Conservation (phyloP, 495 filamentous ascomycete genomes). For the Xylaria grammica region DNA sequence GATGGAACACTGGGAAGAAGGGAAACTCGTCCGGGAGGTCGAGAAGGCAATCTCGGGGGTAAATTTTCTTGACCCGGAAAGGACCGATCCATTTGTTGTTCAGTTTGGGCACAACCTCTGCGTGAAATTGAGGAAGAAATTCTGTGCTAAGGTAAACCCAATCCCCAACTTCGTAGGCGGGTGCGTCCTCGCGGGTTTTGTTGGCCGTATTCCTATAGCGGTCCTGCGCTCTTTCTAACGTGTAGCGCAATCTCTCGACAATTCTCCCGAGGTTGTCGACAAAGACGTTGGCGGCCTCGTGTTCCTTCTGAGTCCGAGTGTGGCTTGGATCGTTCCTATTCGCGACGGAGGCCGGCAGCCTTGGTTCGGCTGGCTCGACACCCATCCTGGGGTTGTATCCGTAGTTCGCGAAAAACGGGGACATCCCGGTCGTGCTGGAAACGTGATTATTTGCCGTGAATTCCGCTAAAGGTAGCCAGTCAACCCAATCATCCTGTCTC, state of each 20-base stretch:
- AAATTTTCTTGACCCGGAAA: neutral
- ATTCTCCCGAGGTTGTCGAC: neutral
- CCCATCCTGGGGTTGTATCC: neutral
- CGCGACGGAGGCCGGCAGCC: too few relatives aligned
- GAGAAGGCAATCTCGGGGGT: neutral
- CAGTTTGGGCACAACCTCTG: neutral
- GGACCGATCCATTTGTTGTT: neutral
- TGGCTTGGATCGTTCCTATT: too few relatives aligned
- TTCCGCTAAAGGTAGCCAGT: neutral
- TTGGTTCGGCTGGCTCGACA: neutral
- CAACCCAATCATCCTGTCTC: neutral
- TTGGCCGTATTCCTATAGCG: neutral
- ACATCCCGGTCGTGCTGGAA: neutral
- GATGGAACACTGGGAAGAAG: neutral
- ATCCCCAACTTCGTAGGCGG: neutral
- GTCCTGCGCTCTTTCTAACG: neutral
- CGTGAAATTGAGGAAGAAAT: neutral
- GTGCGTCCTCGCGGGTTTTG: neutral
- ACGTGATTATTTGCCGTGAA: neutral
- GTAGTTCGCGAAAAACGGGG: neutral
- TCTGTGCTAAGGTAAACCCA: neutral
- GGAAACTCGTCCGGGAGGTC: neutral
- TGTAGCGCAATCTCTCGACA: neutral
- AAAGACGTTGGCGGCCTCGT: neutral
- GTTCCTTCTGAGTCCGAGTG: neutral